A percentile compares a stretch with the other conserved stretches of the same genome.
Evolutionary conservation across 352 stramenopile genomes (phyloP).

Genomic region (Globisporangium mamillatum): DNA sequence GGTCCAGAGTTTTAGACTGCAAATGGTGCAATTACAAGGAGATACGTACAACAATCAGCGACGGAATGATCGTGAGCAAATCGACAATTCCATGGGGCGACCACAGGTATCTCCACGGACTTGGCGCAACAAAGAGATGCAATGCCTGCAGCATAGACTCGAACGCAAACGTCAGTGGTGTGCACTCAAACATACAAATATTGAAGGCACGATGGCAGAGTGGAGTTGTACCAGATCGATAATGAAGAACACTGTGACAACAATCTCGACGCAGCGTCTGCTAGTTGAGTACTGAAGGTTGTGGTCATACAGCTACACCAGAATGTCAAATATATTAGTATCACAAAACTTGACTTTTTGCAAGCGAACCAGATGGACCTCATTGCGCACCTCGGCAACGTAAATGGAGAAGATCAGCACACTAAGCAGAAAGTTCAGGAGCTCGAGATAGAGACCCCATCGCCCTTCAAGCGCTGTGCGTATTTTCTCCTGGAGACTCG

Average conservation of each 20-base stretch:
- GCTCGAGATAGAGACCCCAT: constrained; percentile 46
- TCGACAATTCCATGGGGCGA: constrained; percentile 62
- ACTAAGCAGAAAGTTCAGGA: constrained; percentile 58
- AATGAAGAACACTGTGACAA: constrained; percentile 55
- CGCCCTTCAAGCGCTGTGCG: constrained; percentile 32
- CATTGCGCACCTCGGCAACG: constrained; percentile 42
- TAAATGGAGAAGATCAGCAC: constrained; percentile 61
- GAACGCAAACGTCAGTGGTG: neutral
- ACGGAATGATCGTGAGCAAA: constrained; percentile 65
- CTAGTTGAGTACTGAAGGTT: constrained; percentile 17
- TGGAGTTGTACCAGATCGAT: constrained; percentile 44
- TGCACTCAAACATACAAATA: too few relatives aligned
- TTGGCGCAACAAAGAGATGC: constrained; percentile 44
- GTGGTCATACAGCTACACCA: constrained; percentile 39
- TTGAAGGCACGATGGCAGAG: too few relatives aligned
- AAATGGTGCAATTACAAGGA: too few relatives aligned
- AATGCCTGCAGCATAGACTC: constrained; percentile 22
- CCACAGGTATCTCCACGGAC: constrained; percentile 44
- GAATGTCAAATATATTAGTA: neutral
- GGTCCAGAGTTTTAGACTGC: too few relatives aligned
- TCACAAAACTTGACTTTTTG: neutral
- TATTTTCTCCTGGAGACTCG: constrained; percentile 39
- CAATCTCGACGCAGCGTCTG: constrained; percentile 33
- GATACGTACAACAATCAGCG: constrained; percentile 45
- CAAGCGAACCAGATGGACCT: neutral